Percentiles rank a stretch among this genome's conserved stretches.
These are phyloP conservation scores for Colletotrichum gloeosporioides DNA, from an alignment of 2,329 filamentous ascomycete species.

Conservation along the genomic window DNA sequence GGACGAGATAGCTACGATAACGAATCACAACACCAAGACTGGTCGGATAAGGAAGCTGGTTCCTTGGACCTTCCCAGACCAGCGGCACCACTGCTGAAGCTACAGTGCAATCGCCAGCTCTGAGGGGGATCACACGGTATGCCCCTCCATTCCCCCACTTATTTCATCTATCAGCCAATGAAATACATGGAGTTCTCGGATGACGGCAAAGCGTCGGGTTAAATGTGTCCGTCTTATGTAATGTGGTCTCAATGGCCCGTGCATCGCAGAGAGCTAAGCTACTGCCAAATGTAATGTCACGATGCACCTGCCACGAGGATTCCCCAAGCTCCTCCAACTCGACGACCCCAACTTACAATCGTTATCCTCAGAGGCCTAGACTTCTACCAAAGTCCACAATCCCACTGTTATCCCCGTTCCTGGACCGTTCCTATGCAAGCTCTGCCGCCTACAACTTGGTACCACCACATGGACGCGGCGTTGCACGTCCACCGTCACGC, in stretches of 20 bases:
- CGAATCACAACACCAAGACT: conserved; percentile 1
- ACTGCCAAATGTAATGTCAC: neutral
- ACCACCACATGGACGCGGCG: neutral
- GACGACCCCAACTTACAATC: neutral
- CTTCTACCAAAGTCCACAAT: neutral
- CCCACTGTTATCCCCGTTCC: neutral
- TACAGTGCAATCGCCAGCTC: conserved; percentile 5
- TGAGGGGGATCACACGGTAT: neutral
- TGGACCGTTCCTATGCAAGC: neutral
- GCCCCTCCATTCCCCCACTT: neutral
- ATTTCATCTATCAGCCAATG: neutral
- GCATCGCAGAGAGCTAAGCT: neutral
- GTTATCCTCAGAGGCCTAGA: neutral
- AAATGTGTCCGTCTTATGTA: neutral
- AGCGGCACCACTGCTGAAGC: neutral
- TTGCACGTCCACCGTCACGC: neutral
- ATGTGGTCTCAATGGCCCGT: accelerated
- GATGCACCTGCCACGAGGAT: neutral
- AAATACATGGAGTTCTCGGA: neutral
- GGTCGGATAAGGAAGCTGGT: conserved; percentile 18
- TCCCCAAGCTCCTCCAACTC: neutral
- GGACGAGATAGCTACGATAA: neutral
- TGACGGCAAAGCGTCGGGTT: neutral
- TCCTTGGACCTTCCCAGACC: neutral
- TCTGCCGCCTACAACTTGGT: neutral